Evolutionary conservation across 257 asterid genomes (phyloP).

Genomic region (Avicennia marina): DNA sequence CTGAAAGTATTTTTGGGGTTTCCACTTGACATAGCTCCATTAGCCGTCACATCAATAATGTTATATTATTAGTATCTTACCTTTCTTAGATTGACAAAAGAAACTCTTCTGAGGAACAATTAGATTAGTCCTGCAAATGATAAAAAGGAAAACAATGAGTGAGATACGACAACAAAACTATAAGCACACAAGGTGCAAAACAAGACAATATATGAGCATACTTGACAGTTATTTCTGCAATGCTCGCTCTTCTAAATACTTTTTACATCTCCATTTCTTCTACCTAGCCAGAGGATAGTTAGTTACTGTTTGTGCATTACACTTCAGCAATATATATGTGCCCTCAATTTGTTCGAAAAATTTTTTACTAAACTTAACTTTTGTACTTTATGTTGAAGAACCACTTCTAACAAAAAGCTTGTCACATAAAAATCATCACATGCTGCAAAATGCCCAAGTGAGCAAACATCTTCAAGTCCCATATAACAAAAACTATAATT

Average conservation of each 20-base stretch:
- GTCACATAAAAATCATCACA: too few species aligned
- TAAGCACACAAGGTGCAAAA: neutral
- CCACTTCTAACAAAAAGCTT: too few species aligned
- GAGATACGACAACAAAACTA: neutral
- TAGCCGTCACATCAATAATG: conserved; percentile 7
- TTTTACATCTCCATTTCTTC: neutral
- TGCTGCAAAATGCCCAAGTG: too few species aligned
- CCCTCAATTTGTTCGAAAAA: too few species aligned
- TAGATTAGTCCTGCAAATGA: conserved; percentile 36
- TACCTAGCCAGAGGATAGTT: neutral
- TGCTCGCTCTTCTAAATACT: too few species aligned
- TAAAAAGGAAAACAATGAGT: neutral
- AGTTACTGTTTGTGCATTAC: too few species aligned
- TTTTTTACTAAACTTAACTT: too few species aligned
- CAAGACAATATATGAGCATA: neutral
- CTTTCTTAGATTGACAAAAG: conserved; percentile 45
- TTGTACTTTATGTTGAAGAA: too few species aligned
- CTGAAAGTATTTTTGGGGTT: conserved; percentile 14
- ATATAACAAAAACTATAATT: too few species aligned
- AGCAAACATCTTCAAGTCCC: too few species aligned
- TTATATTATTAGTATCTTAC: conserved; percentile 37
- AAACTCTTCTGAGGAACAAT: conserved; percentile 45
- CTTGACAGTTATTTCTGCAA: neutral
- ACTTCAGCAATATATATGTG: too few species aligned
- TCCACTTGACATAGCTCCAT: conserved; percentile 9